Base-by-base conservation (phyloP, 331 rosid genomes). In the Arachis monticola region DNA sequence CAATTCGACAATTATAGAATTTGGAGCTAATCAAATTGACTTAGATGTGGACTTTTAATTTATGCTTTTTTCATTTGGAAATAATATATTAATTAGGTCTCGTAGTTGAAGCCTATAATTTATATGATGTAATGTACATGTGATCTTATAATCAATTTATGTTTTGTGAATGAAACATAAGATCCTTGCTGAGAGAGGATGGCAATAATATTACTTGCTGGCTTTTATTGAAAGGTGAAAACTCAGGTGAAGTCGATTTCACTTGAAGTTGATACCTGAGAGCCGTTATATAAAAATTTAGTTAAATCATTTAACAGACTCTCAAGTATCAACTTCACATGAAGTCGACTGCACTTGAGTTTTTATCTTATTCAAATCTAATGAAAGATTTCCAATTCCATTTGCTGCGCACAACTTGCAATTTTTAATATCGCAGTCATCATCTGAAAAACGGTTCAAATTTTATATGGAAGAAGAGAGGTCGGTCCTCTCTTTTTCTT, bases 51-150 rank as follows among this genome's bases (percentile, higher is more conserved):
- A 27, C 30, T 27, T 27, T 79, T 79, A 56, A 70, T 69, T 80
- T 38, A 17, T 69, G 60, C 32, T 79, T 61, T 62, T 46, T 52
- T 66, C 14, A 32, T 60, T 52, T 69, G 67, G 76, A 70, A 75
- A 79, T 81, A 83, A 70, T 75, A 79, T 81, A 83, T 70, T 74
- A 81, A 81, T 77, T 78, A 80, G 51, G 5, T 44, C 79, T 72
- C 79, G 70, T 85, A 65, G 82, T 81, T 82, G 60, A 71, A 10
- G 77, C 58, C 62, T 72, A 58, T 53, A 17, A n/a, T 53, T n/a
- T 53, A 56, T 60, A 72, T 10, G 2, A 70, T 42, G 30, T 38
- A 45, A 6, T 67, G 5, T 55, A 48, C 6, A 11, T 9, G 41
- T 46, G 40, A 66, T 47, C 27, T 46, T 47, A 42, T 64, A 42